phyloP scores from a whole-genome alignment of 1,139 yeast genomes.

The Saccharomycopsis crataegensis region DNA sequence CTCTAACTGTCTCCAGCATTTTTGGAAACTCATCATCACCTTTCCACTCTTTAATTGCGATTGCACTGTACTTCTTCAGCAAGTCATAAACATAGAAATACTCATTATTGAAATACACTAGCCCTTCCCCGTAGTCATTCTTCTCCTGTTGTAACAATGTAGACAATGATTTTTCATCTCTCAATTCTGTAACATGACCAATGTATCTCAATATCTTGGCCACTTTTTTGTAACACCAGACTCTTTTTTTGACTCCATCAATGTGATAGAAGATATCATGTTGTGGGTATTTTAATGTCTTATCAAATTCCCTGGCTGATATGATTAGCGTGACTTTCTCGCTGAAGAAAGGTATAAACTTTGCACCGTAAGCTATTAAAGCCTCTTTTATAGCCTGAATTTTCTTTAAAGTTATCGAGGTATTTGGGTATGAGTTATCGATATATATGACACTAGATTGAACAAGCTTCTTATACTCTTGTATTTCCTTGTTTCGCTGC shows the following conservation, averaged over 20 bases:
- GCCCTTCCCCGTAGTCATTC: conserved; percentile 1
- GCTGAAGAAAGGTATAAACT: conserved; percentile 44
- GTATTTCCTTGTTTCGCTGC: background rate
- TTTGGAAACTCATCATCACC: conserved; percentile 23
- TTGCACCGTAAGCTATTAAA: conserved; percentile 32
- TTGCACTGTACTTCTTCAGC: conserved; percentile 46
- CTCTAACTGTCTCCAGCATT: conserved; percentile 28
- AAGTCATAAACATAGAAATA: conserved; percentile 48
- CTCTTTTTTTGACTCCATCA: conserved; percentile 40
- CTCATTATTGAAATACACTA: conserved; percentile 34
- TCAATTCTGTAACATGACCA: conserved; percentile 29
- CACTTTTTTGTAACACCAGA: conserved; percentile 55
- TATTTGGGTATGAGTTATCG: background rate
- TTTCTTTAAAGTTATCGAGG: background rate
- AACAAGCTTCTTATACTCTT: background rate
- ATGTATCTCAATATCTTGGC: conserved; percentile 47
- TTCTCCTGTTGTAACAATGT: conserved; percentile 48
- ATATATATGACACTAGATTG: background rate
- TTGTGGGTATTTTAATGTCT: conserved; percentile 26
- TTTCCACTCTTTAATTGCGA: conserved; percentile 50
- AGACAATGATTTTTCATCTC: conserved; percentile 27
- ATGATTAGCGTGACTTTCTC: conserved; percentile 49
- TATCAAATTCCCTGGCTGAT: conserved; percentile 32
- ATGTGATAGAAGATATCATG: conserved; percentile 50
- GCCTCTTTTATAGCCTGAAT: background rate